Percentiles rank a stretch among this genome's conserved stretches.
Conservation (phyloP, 192 early-diverging fungal genomes). For the Linnemannia zychae region DNA sequence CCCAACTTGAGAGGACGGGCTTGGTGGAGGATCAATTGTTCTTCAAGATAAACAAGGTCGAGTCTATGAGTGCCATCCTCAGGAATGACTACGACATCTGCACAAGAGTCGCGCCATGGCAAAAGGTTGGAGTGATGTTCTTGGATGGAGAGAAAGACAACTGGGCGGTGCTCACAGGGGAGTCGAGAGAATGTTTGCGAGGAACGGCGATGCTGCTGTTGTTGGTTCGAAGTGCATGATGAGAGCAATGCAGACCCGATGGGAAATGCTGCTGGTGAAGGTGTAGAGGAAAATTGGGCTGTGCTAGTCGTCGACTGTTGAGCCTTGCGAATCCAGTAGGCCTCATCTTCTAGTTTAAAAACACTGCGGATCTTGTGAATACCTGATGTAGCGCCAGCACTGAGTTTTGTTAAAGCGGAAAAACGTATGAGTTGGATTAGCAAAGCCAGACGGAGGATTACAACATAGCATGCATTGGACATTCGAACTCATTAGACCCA, state of each 20-base stretch:
- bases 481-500: not conserved
- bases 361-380: slow-evolving; percentile 46
- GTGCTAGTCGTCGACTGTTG: not conserved
- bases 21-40: slow-evolving; percentile 27
- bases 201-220: not conserved
- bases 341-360: slow-evolving; percentile 35
- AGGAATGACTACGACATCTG: slow-evolving; percentile 54
- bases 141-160: slow-evolving; percentile 60
- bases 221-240: not conserved
- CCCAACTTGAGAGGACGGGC: slow-evolving; percentile 47
- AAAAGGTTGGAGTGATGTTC: slow-evolving; percentile 65
- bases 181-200: not conserved
- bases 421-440: not conserved
- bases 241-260: not conserved
- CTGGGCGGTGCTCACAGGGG: slow-evolving; percentile 24
- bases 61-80: slow-evolving; percentile 26
- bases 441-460: not conserved
- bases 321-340: slow-evolving; percentile 36
- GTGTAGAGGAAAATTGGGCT: not conserved
- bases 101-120: slow-evolving; percentile 58
- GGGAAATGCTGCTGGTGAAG: not conserved
- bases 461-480: not conserved
- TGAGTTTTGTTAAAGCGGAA: not conserved
- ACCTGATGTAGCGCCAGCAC: slow-evolving; percentile 35
- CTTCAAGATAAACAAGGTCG: slow-evolving; percentile 39